phyloP scores from a whole-genome alignment of 108 stramenopile genomes.

The Asterionellopsis glacialis region DNA sequence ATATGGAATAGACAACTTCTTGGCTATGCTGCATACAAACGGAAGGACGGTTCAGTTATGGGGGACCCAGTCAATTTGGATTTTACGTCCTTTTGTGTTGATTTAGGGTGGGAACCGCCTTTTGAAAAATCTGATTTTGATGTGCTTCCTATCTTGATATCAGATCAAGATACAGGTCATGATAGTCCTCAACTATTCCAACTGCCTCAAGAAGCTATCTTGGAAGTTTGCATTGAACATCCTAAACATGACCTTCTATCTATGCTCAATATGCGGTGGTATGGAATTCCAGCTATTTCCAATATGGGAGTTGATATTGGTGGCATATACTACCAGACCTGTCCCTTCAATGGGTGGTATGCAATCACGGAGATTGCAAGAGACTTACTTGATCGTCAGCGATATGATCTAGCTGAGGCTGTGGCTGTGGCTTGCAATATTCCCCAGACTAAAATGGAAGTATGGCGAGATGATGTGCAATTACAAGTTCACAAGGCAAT shows the following conservation, averaged over 20 bases:
- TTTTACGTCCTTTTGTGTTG: too few species aligned
- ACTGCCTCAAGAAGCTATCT: constrained; percentile 15
- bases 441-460: not conserved
- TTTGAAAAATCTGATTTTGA: constrained; percentile 17
- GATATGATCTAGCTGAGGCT: not conserved
- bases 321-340: too few species aligned
- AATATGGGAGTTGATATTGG: constrained; percentile 17
- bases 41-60: constrained; percentile 10
- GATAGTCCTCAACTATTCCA: constrained; percentile 14
- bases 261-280: constrained; percentile 18
- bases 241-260: constrained; percentile 13
- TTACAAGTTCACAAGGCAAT: not conserved
- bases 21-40: constrained; percentile 21
- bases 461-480: constrained; percentile 6
- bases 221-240: constrained; percentile 19
- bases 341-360: constrained; percentile 38
- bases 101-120: constrained; percentile 23
- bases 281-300: constrained; percentile 23
- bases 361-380: constrained; percentile 11
- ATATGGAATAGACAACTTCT: constrained; percentile 33
- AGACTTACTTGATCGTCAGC: constrained; percentile 18
- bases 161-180: constrained; percentile 6
- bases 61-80: too few species aligned
- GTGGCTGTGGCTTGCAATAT: constrained; percentile 1
- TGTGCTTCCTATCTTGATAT: constrained; percentile 30